Base-by-base conservation (phyloP, 331 rosid genomes). In the Cydonia oblonga region DNA sequence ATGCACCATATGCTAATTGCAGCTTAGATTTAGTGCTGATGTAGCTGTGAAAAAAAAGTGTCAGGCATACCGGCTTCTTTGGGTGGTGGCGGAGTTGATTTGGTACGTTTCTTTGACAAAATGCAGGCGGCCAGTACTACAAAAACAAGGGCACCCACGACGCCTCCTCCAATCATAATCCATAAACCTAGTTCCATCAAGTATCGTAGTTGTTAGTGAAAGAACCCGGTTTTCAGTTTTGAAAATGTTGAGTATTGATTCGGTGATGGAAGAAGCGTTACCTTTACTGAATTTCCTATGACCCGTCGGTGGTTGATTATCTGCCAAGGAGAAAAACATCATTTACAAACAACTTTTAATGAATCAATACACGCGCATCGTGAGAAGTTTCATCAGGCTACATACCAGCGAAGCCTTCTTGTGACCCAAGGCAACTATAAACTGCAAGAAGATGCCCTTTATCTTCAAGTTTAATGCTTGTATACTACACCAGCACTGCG, bases 341-440 rank as follows among this genome's bases (percentile, higher is more conserved):
- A 38, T 3, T 30, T 73, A 20, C 26, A 53, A 6, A 46, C 70
- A 68, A 60, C 59, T n/a, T 61, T 15, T 15, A 33, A 22, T 63
- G 11, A 72, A 32, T 59, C 64, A 59, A 12, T 15, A 25, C n/a
- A 25, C 10, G 16, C 33, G 28, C 64, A 59, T 3, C 2, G 20
- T 29, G 56, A 32, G 22, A 54, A 53, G 51, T 53, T 54, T 30
- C 19, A 3, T 9, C 16, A 35, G 6, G 56, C 61, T 61, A 62
- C 68, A 35, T 79, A 81, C 79, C 75, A 23, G 26, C 6, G 30
- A 65, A 19, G 32, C 18, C 8, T 24, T 58, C 29, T 35, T 63
- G 53, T 58, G 51, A 61, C 51, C 79, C 83, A 33, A 82, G 83
- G 77, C 89, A 85, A 52, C 67, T 72, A 63, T 71, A 64, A 66